Base-by-base conservation (phyloP, 148 eudicot species). In the Cornus kousa region DNA sequence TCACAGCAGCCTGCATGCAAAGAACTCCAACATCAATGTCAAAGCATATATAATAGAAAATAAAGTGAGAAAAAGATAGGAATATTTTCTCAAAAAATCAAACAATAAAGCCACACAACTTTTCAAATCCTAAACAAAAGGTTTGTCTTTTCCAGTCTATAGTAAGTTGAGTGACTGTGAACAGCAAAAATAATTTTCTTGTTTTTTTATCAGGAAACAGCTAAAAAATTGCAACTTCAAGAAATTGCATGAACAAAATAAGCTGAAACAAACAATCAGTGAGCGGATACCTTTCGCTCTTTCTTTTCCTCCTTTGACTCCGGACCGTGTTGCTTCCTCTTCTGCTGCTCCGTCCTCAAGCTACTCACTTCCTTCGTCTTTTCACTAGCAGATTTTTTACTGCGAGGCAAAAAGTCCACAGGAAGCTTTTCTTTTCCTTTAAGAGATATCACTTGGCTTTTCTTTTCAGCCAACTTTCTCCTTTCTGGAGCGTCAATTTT, bases 291-390 rank as follows among this genome's bases (percentile, higher is more conserved):
- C 98, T 94, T 97, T 72, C 99, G 82, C 85, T 94, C 95, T 85
- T 94, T 97, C 94, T 94, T 97, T 76, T 97, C 99, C 84, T 94
- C 99, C 88, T 97, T 94, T 16, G 99, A 87, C 86, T 97, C 99
- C 78, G 87, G 92, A 79, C 87, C 88, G 69, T 73, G 88, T 75
- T 86, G 88, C 82, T 88, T 93, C 82, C 91, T 86, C 68, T 80
- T 90, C 31, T 40, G 88, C 71, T 70, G 82, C 68, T 89, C 95
- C 22, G 72, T 68, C 79, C 70, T 86, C 50, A 77, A 74, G 77
- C 72, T 73, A 68, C 33, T 79, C 59, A 55, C 84, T 33, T 80
- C 88, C 82, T 89, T 91, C 71, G 65, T 84, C 83, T 83, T 91
- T 78, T 87, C 94, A 68, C 75, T 79, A 23, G 77, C 76, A 75